phyloP scores from a whole-genome alignment of 192 early-diverging fungal species.

The Diversispora eburnea region DNA sequence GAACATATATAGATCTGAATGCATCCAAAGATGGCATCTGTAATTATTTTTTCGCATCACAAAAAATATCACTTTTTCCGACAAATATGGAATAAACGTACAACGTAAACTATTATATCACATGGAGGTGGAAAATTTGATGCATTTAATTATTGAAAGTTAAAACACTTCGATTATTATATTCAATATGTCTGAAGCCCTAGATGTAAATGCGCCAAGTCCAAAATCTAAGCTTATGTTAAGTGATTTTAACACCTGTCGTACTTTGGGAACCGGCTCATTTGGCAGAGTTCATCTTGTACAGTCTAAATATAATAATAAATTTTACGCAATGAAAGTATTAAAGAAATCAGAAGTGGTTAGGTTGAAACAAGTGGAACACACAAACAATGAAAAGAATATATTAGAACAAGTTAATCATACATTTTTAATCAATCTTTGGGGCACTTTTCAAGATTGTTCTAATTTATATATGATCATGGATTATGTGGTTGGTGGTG shows the following conservation, averaged over 20 bases:
- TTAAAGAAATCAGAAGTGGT: slow-evolving; percentile 92
- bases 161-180: too few relatives aligned
- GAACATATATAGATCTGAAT: too few relatives aligned
- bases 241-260: slow-evolving; percentile 76
- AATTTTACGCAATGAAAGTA: slow-evolving; percentile 97
- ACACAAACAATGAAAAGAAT: slow-evolving; percentile 94
- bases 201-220: background rate
- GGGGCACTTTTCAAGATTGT: slow-evolving; percentile 93
- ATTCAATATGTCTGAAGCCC: too few relatives aligned
- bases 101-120: too few relatives aligned
- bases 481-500: slow-evolving; percentile 94
- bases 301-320: slow-evolving; percentile 68
- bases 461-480: slow-evolving; percentile 91
- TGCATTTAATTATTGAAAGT: too few relatives aligned
- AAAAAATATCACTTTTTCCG: too few relatives aligned
- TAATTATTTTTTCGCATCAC: too few relatives aligned
- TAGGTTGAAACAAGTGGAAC: slow-evolving; percentile 93
- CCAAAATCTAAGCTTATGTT: slow-evolving; percentile 58
- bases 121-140: too few relatives aligned
- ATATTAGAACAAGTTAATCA: slow-evolving; percentile 85
- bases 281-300: slow-evolving; percentile 96
- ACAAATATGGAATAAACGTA: too few relatives aligned
- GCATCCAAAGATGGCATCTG: too few relatives aligned
- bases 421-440: slow-evolving; percentile 89
- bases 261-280: slow-evolving; percentile 93